Base-by-base conservation (phyloP, 176 grass and related monocot genomes). In the Puya raimondii region DNA sequence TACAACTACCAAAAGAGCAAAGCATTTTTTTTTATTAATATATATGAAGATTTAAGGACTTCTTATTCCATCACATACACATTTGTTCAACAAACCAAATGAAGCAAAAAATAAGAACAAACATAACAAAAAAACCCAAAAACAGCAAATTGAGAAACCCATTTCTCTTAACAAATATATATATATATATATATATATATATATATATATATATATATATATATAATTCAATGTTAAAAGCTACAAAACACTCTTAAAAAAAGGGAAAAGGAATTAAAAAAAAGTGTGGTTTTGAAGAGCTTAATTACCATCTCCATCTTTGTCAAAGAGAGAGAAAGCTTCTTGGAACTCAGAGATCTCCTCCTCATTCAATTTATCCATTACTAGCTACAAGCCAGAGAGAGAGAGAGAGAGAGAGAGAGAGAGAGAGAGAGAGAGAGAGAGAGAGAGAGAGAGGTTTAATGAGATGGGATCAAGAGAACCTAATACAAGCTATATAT, bases 271-370 rank as follows among this genome's bases (percentile, higher is more conserved):
- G 4, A 26, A 2, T 15, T 13, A 8, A 26, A 33, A 12, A 17
- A 23, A 22, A 1, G 25, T 26, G 25, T 26, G 25, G 25, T 26
- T 26, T 26, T 16, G 54, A 2, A 1, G 5, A 57, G 50, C n/a
- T 33, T 48, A 65, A 42, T 58, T 72, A 85, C 83, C 88, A 72
- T 96, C 92, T 21, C 92, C 88, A 85, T 96, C 78, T 77, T 85
- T 88, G 80, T 96, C 92, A 68, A 96, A 96, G 78, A 96, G 87
- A 10, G 80, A 76, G 75, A 96, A 96, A 22, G 92, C 85, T 80
- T 89, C 85, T 14, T 71, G 64, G 82, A 86, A 91, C 78, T 88
- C 91, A 0, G 70, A 49, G n/a, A 96, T 72, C 79, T 96, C 85
- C 67, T 88, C 71, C 17, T 21, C 13, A 52, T 54, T 79, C 53